Evolutionary conservation across 2,329 filamentous ascomycete genomes (phyloP), one percentile per base, ranked within the genome.

Genomic region (Sphaceloma murrayae): DNA sequence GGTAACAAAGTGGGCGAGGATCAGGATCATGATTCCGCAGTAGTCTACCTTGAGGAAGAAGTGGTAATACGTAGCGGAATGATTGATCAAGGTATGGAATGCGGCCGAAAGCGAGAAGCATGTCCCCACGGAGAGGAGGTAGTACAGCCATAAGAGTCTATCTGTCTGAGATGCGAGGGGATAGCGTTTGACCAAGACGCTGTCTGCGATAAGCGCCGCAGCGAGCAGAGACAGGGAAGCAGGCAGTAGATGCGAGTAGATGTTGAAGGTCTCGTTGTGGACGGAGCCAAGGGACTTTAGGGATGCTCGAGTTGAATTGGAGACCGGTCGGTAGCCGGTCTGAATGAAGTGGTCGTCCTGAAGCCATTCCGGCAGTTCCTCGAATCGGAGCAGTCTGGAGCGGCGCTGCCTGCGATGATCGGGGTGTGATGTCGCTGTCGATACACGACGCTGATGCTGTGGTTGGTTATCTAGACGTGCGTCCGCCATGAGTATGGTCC

Each of bases 11-110:
- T 38, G 11, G 34, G 11, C 34, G 13, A 18, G 18, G n/a, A 38
- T 38, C 10, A 38, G 34, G n/a, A 19, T 8, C 13, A 38, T n/a
- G 8, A 38, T 38, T 8, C 34, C 34, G 10, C 10, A 16, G 34
- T 38, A 38, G 34, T 38, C 34, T 5, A 38, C 8, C 17, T 38
- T 38, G 8, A 38, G 13, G 13, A 8, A 17, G 4, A 38, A 8
- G 7, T 7, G 8, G 34, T 38, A 18, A 22, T 18, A 17, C 9
- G 5, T 13, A 7, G 11, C 11, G 13, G 56, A 58, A 45, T 62
- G 57, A 43, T 56, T 60, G 34, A 52, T 52, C 18, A 60, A 33
- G 14, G 53, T 55, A 44, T 62, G 58, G 36, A 56, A 54, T 11
- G 43, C 30, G 3, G 53, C 44, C 10, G 52, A 53, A 7, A 55